phyloP scores from a whole-genome alignment of 2,329 filamentous ascomycete species.

The Neopestalotiopsis rosae region DNA sequence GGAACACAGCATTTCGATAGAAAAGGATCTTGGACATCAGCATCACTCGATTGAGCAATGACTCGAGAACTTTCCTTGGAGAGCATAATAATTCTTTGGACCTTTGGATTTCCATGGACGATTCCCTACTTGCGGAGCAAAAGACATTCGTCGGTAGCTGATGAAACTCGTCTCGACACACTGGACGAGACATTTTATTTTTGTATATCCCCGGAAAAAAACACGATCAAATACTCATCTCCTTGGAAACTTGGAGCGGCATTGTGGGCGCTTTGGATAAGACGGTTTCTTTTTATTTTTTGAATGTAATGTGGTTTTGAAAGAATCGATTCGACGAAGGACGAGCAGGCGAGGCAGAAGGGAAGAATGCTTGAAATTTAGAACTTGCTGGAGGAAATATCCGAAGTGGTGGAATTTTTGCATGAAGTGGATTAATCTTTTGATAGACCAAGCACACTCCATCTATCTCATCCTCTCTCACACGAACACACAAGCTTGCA shows the following conservation, averaged over 20 bases:
- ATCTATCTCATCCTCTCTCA: background rate
- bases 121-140: background rate
- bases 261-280: conserved; percentile 16
- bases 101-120: background rate
- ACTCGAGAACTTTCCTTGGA: background rate
- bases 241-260: conserved; percentile 11
- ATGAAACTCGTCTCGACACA: no score
- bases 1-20: background rate
- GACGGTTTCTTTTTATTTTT: conserved; percentile 5
- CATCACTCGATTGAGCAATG: background rate
- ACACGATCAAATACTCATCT: conserved; percentile 1
- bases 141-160: no score
- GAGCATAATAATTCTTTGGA: background rate
- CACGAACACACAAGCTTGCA: background rate
- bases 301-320: background rate
- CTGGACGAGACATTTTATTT: background rate
- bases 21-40: background rate
- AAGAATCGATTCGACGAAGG: background rate
- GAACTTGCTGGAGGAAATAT: background rate
- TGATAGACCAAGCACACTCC: conserved; percentile 15
- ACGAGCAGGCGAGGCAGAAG: background rate
- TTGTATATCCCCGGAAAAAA: background rate
- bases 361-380: background rate
- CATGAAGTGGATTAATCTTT: conserved; percentile 11
- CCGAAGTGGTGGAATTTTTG: background rate